Conservation (phyloP, 2,329 filamentous ascomycete species). For the Neofusicoccum umdonicola region DNA sequence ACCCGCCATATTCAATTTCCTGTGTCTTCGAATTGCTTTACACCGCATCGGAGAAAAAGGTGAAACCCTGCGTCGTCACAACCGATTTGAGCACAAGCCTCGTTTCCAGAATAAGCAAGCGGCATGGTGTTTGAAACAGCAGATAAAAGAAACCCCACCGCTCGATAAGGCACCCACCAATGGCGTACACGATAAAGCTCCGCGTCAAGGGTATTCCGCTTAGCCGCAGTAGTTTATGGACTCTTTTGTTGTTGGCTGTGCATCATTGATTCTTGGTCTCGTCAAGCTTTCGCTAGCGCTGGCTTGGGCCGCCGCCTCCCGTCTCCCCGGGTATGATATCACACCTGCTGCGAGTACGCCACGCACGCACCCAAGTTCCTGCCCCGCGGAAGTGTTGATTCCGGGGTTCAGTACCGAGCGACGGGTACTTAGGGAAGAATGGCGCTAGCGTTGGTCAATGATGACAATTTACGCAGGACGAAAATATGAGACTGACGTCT, state of each 20-base stretch:
- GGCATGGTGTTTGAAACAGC: no score
- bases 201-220: background rate
- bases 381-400: background rate
- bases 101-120: no score
- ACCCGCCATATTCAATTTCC: no score
- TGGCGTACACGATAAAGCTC: background rate
- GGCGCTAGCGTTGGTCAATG: background rate
- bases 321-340: constrained; percentile 1
- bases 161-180: no score
- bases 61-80: no score
- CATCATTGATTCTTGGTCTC: background rate
- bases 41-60: no score
- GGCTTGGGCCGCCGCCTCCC: background rate
- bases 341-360: background rate
- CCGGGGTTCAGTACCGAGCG: background rate
- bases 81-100: no score
- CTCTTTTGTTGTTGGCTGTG: background rate
- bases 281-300: constrained; percentile 12
- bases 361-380: background rate
- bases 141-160: no score
- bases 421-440: background rate
- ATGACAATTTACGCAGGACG: background rate
- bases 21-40: no score
- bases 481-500: background rate
- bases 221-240: background rate